Conservation (phyloP, 2,329 filamentous ascomycete genomes). For the Neocatenulostroma microsporum region DNA sequence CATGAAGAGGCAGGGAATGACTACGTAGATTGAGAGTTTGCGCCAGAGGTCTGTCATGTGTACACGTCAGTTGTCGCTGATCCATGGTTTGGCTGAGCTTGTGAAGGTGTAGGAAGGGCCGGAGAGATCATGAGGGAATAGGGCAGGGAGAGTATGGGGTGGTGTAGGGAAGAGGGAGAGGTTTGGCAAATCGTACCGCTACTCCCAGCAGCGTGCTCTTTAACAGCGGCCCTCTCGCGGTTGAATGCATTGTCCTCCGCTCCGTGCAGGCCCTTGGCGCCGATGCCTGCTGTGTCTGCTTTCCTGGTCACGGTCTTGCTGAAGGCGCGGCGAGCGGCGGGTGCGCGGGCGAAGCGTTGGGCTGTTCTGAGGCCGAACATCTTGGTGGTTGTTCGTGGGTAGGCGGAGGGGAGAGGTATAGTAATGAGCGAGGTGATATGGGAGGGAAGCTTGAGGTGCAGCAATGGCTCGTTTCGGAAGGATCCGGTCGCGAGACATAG, state of each 20-base stretch:
- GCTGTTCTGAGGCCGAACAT: constrained; percentile 24
- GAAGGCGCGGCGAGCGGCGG: constrained; percentile 20
- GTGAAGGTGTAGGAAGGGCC: too few relatives aligned
- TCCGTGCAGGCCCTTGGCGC: constrained; percentile 40
- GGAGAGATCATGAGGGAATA: too few relatives aligned
- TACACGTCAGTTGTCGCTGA: not conserved
- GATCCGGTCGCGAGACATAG: too few relatives aligned
- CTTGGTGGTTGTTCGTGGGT: too few relatives aligned
- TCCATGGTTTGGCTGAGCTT: not conserved
- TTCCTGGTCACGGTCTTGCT: too few relatives aligned
- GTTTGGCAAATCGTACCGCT: too few relatives aligned
- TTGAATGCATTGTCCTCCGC: constrained; percentile 82
- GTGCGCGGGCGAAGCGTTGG: constrained; percentile 19
- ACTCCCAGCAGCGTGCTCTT: constrained; percentile 78
- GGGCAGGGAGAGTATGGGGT: not conserved
- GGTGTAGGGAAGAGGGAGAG: too few relatives aligned
- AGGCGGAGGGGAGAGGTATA: too few relatives aligned
- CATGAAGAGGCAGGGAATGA: constrained; percentile 64
- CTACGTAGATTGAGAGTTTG: constrained; percentile 85
- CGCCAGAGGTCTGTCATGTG: constrained; percentile 80
- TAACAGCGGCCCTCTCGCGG: constrained; percentile 81
- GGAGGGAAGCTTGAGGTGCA: too few relatives aligned
- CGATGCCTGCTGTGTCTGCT: constrained; percentile 9
- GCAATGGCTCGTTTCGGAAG: too few relatives aligned
- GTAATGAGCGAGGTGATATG: too few relatives aligned